A percentile compares a stretch with the other conserved stretches of the same genome.
Evolutionary conservation across 768 basidiomycete species (phyloP).

Genomic region (Mycena sanguinolenta): DNA sequence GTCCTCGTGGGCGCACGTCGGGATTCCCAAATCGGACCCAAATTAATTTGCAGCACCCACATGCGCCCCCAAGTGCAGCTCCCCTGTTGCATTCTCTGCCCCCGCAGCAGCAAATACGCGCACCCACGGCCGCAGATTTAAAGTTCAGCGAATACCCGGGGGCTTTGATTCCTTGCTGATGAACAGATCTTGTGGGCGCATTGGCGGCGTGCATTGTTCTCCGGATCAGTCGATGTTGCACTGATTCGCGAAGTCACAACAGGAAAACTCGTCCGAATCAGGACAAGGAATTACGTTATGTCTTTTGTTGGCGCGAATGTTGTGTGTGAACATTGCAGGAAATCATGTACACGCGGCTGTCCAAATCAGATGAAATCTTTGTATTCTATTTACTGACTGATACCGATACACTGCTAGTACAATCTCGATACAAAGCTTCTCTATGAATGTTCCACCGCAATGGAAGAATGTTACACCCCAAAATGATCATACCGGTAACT

Average conservation of each 20-base stretch:
- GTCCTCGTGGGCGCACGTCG: background rate
- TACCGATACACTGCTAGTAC: slow-evolving; percentile 25
- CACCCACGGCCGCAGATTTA: too few relatives aligned
- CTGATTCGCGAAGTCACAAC: background rate
- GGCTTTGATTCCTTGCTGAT: background rate
- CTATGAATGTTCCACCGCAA: slow-evolving; percentile 19
- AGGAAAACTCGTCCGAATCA: background rate
- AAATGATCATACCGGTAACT: slow-evolving; percentile 34
- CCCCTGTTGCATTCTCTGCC: too few relatives aligned
- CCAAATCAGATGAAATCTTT: slow-evolving; percentile 22
- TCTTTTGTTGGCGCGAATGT: background rate
- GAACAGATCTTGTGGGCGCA: slow-evolving; percentile 21
- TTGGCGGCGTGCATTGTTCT: slow-evolving; percentile 22
- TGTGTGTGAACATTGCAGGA: background rate
- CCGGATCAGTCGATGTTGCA: background rate
- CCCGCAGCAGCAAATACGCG: too few relatives aligned
- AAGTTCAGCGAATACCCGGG: background rate
- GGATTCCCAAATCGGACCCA: background rate
- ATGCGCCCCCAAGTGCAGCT: background rate
- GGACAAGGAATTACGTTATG: slow-evolving; percentile 7
- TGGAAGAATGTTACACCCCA: slow-evolving; percentile 21
- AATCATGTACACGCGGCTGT: slow-evolving; percentile 11
- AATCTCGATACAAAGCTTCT: slow-evolving; percentile 22
- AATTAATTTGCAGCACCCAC: background rate
- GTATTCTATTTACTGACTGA: slow-evolving; percentile 22